Percentiles rank a stretch among this genome's conserved stretches.
Evolutionary conservation across 2,329 filamentous ascomycete species (phyloP).

Genomic region (Pyrenochaeta sp.): DNA sequence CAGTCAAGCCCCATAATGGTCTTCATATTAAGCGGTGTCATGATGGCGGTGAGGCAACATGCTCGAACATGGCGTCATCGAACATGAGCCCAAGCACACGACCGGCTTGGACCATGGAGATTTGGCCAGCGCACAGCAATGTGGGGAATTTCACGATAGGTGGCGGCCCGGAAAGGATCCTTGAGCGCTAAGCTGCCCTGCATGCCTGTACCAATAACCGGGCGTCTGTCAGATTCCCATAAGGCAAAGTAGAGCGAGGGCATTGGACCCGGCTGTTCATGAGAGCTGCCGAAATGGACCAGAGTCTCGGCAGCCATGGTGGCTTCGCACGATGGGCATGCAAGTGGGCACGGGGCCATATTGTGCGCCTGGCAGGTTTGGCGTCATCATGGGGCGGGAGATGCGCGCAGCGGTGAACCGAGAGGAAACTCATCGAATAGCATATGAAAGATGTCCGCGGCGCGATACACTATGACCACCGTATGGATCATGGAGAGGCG

Average conservation of each 20-base stretch:
- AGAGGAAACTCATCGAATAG: no score
- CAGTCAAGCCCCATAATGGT: not conserved
- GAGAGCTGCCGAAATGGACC: not conserved
- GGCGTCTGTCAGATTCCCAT: not conserved
- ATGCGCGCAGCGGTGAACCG: no score
- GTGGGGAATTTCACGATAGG: slow-evolving; percentile 19
- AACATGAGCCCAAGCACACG: slow-evolving; percentile 7
- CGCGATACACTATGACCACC: not conserved
- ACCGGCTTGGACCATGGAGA: slow-evolving; percentile 10
- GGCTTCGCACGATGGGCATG: slow-evolving; percentile 7
- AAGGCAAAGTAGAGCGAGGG: not conserved
- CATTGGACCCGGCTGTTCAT: not conserved
- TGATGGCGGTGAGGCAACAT: slow-evolving; percentile 25
- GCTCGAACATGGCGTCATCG: slow-evolving; percentile 25
- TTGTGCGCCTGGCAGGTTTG: slow-evolving; percentile 1
- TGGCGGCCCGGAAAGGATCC: slow-evolving; percentile 2
- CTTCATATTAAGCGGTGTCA: slow-evolving; percentile 2
- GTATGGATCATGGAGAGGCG: not conserved
- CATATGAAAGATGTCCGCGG: no score
- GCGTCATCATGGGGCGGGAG: slow-evolving; percentile 1
- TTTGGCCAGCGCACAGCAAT: slow-evolving; percentile 22
- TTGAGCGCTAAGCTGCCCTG: slow-evolving; percentile 9
- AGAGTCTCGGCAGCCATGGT: not conserved
- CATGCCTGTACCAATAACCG: slow-evolving; percentile 2
- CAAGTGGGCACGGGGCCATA: slow-evolving; percentile 27